These are phyloP conservation scores for Hortiboletus rubellus DNA, from an alignment of 1,284 basidiomycete species.

Conservation along the genomic window DNA sequence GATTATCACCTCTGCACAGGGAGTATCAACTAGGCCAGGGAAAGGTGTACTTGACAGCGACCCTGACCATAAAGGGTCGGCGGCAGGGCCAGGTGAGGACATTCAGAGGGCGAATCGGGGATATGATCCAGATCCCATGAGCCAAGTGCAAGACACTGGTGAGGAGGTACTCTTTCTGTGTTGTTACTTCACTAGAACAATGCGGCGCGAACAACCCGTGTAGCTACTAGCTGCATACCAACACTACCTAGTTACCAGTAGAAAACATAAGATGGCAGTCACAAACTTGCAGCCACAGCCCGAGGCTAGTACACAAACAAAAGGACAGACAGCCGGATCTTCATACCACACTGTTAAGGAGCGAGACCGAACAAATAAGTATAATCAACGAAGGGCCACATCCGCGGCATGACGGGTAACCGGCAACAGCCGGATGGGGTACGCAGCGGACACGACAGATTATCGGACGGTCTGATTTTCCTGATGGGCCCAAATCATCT, in stretches of 20 bases:
- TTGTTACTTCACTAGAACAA: constrained; percentile 30
- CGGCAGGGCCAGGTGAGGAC: neutral
- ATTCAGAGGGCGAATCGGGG: neutral
- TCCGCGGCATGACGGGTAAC: too few species aligned
- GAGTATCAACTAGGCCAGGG: constrained; percentile 3
- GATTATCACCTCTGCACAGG: constrained; percentile 11
- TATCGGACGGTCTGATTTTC: too few species aligned
- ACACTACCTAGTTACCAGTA: neutral
- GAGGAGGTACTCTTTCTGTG: constrained; percentile 28
- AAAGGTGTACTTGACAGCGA: neutral
- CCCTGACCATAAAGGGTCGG: neutral
- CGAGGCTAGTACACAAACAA: too few species aligned
- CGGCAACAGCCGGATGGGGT: too few species aligned
- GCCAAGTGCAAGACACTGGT: constrained; percentile 13
- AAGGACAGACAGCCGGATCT: too few species aligned
- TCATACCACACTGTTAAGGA: too few species aligned
- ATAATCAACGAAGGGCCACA: too few species aligned
- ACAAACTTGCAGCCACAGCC: neutral
- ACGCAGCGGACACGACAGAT: too few species aligned
- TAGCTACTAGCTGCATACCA: neutral
- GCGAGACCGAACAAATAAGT: too few species aligned
- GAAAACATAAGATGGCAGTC: neutral
- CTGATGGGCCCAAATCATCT: too few species aligned
- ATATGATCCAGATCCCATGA: constrained; percentile 3
- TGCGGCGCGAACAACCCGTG: constrained; percentile 9